phyloP scores from a whole-genome alignment of 352 stramenopile species.

The Pythium sp. region DNA sequence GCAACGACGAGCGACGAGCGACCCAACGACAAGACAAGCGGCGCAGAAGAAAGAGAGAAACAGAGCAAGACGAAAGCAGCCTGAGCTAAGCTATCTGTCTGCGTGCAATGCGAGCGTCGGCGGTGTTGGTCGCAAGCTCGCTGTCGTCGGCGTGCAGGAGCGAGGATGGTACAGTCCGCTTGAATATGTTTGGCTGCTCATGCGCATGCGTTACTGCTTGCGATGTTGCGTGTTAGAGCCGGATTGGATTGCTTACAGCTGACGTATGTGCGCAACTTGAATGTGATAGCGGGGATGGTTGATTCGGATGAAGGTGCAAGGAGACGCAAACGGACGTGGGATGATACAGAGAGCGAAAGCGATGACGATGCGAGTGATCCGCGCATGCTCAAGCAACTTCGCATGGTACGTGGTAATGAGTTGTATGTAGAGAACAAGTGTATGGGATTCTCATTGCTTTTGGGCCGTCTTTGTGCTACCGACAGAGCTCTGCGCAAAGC shows the following conservation, averaged over 20 bases:
- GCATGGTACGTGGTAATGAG: background rate
- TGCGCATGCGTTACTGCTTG: background rate
- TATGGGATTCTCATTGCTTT: background rate
- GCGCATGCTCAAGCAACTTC: constrained; percentile 1
- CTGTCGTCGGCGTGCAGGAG: background rate
- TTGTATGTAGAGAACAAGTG: background rate
- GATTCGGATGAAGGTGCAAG: background rate
- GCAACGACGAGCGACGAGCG: constrained; percentile 1
- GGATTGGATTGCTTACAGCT: background rate
- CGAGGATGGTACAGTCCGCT: background rate
- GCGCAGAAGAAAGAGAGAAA: background rate
- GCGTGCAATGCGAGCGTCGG: background rate
- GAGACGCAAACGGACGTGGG: constrained; percentile 4
- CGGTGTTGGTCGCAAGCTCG: background rate
- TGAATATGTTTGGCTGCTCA: background rate
- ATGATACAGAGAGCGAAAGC: background rate
- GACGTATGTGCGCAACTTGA: background rate
- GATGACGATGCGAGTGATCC: constrained; percentile 13
- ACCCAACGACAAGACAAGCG: constrained; percentile 1
- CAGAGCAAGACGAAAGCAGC: background rate
- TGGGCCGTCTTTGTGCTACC: background rate
- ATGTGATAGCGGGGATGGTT: background rate
- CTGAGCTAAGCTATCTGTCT: background rate
- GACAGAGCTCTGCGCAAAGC: background rate
- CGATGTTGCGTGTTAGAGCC: background rate